A percentile compares a stretch with the other conserved stretches of the same genome.
phyloP scores from a whole-genome alignment of 2,329 filamentous ascomycete genomes.

The Stemphylium beticola region DNA sequence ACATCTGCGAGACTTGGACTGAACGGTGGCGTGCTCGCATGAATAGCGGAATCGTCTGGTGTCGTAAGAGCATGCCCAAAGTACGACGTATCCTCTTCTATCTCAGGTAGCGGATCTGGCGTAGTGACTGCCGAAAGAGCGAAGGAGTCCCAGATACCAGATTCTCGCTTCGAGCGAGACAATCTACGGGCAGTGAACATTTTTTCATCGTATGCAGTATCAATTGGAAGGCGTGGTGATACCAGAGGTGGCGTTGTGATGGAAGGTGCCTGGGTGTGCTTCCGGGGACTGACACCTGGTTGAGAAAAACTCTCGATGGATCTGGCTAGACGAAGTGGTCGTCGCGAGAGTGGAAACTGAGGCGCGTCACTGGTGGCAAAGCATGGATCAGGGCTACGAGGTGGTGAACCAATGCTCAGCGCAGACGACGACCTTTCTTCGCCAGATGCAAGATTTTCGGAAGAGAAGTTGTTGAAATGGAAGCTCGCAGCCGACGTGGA shows the following conservation, averaged over 20 bases:
- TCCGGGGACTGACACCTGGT: conserved; percentile 53
- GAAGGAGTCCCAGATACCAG: conserved; percentile 43
- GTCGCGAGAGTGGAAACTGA: conserved; percentile 18
- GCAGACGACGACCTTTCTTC: conserved; percentile 26
- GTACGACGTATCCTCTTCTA: conserved; percentile 39
- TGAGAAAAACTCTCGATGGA: conserved; percentile 63
- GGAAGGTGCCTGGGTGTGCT: conserved; percentile 47
- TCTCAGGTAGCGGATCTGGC: conserved; percentile 29
- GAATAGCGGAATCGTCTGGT: conserved; percentile 49
- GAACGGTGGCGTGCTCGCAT: conserved; percentile 50
- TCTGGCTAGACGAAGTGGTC: conserved; percentile 36
- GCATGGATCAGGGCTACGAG: conserved; percentile 28
- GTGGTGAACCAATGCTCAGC: conserved; percentile 27
- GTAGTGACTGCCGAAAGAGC: conserved; percentile 25
- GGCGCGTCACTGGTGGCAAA: conserved; percentile 15
- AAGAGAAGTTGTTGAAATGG: conserved; percentile 36
- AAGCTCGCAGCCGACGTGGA: conserved; percentile 55
- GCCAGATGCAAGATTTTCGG: conserved; percentile 27
- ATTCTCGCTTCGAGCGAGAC: conserved; percentile 36
- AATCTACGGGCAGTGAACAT: neutral
- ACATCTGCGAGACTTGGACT: conserved; percentile 48
- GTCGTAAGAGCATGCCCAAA: conserved; percentile 52
- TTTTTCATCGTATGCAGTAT: conserved; percentile 13
- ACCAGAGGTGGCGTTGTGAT: conserved; percentile 49
- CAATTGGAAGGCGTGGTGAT: conserved; percentile 42